Evolutionary conservation across 1,284 basidiomycete genomes (phyloP), one percentile per base, ranked within the genome.

Genomic region (Bjerkandera adusta): DNA sequence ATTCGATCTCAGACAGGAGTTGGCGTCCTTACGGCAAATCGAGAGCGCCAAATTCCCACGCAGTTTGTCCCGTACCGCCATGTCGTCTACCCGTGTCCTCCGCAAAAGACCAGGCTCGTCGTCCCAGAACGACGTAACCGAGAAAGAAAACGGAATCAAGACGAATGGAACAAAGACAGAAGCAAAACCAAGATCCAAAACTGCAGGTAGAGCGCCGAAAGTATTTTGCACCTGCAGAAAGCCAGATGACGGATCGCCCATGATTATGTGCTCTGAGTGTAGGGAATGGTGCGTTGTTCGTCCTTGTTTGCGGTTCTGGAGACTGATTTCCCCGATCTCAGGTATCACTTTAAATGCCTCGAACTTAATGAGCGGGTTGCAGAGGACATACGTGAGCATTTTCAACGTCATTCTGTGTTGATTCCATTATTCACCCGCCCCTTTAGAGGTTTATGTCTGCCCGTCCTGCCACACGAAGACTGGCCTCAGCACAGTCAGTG

Each of bases 321-420:
- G 15, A 33, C 50, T 11, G 43, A 18, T 30, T 34, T 41, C 45
- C 37, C 24, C 27, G 45, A 35, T 33, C 43, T 0, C 57, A 90
- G 87, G 88, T 88, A 79, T 64, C 87, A 90, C 64, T 89, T 90
- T 54, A 67, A 66, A 21, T 90, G 87, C 63, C 70, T 89, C 2
- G 64, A 75, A 51, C 63, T 90, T 37, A 70, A 60, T 43, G 77
- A 79, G 58, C 66, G 70, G 43, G 77, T 82, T 56, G 88, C 86
- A 16, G 78, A 81, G 61, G 87, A 89, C 59, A 84, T 90, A 57
- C 73, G 88, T 89, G 64, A 72, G 85, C 77, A 44, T 45, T 36
- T n/a, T 38, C n/a, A 27, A 21, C 37, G 2, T 24, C 22, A 18
- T 36, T 29, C 13, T 38, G 15, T 49, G 26, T 36, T 41, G 16